A percentile compares a stretch with the other conserved stretches of the same genome.
phyloP scores from a whole-genome alignment of 768 basidiomycete species.

The Lactarius sanguifluus region DNA sequence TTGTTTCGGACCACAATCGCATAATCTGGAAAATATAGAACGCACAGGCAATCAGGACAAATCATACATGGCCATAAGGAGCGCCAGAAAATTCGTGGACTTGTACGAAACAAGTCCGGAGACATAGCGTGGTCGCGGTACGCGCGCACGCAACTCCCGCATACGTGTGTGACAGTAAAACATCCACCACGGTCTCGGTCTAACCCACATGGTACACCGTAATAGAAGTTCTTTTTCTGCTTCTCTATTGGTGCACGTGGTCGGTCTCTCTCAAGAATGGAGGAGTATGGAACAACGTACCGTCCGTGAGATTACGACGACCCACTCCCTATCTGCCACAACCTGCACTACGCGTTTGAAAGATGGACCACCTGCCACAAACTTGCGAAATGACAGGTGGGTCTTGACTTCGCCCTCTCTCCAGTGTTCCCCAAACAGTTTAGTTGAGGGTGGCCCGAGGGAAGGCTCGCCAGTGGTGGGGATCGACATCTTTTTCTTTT shows the following conservation, averaged over 20 bases:
- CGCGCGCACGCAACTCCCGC: neutral
- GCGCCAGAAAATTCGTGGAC: neutral
- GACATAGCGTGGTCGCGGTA: neutral
- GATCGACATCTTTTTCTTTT: neutral
- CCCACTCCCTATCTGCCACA: conserved; percentile 23
- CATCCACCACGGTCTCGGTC: neutral
- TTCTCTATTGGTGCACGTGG: neutral
- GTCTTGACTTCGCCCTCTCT: conserved; percentile 7
- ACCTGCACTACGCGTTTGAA: neutral
- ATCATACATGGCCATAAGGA: neutral
- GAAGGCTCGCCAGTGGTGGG: neutral
- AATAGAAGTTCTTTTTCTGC: neutral
- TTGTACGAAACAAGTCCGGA: neutral
- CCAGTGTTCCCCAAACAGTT: conserved; percentile 8
- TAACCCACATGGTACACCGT: conserved; percentile 15
- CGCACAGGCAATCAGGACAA: neutral
- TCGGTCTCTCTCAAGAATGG: neutral
- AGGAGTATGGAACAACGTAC: conserved; percentile 4
- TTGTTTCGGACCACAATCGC: neutral
- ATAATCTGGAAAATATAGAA: neutral
- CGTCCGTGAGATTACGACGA: conserved; percentile 9
- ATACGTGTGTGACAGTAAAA: no score
- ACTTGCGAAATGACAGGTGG: conserved; percentile 14
- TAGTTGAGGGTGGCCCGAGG: conserved; percentile 3
- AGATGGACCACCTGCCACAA: neutral